Evolutionary conservation across 139 green algal species (phyloP).

Genomic region (Nannochloris sp.): DNA sequence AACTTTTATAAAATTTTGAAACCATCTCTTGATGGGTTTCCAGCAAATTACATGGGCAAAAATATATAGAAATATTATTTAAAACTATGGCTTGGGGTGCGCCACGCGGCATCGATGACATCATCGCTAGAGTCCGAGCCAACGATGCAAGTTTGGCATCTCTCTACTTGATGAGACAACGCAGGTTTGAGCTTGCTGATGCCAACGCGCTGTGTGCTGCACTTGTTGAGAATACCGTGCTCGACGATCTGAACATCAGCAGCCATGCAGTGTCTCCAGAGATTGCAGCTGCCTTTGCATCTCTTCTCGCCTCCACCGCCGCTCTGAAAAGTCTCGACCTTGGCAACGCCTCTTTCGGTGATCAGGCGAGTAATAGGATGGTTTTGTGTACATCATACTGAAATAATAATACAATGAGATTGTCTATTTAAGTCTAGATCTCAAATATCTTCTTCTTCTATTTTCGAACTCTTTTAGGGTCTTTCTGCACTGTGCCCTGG

Average conservation of each 20-base stretch:
- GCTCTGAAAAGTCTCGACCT: slow-evolving; percentile 8
- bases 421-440: too few relatives aligned
- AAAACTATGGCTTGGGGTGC: slow-evolving; percentile 13
- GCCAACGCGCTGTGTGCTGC: slow-evolving; percentile 1
- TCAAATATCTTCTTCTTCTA: background rate
- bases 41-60: too few relatives aligned
- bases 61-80: too few relatives aligned
- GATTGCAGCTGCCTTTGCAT: background rate
- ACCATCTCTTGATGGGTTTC: too few relatives aligned
- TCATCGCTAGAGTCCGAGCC: background rate
- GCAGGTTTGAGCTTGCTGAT: slow-evolving; percentile 13
- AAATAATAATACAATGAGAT: too few relatives aligned
- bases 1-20: too few relatives aligned
- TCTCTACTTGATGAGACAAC: slow-evolving; percentile 10
- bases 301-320: background rate
- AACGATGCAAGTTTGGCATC: slow-evolving; percentile 6
- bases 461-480: background rate
- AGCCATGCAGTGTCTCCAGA: slow-evolving; percentile 9
- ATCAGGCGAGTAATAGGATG: slow-evolving; percentile 15
- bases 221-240: slow-evolving; percentile 4
- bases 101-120: slow-evolving; percentile 15
- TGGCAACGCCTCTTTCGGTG: slow-evolving; percentile 18
- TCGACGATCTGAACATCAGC: slow-evolving; percentile 22
- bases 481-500: slow-evolving; percentile 7
- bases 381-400: too few relatives aligned